Percentiles rank a stretch among this genome's conserved stretches.
Evolutionary conservation across 1,284 basidiomycete species (phyloP).

Genomic region (Phylloboletellus chloephorus): DNA sequence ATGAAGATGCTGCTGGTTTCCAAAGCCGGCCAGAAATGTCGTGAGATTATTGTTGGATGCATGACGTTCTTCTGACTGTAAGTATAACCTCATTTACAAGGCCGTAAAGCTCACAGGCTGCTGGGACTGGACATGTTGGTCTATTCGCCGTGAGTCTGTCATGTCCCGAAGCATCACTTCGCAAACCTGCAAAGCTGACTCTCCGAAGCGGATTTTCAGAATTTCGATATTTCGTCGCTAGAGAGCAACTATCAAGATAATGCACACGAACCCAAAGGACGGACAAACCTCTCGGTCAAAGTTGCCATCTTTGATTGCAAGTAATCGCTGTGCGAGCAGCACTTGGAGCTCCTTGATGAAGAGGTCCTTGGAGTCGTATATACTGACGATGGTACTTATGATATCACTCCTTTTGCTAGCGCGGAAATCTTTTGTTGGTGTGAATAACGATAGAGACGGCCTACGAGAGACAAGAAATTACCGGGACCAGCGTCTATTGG

Average conservation of each 20-base stretch:
- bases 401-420: conserved; percentile 85
- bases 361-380: conserved; percentile 91
- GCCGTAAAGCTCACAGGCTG: conserved; percentile 43
- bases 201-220: conserved; percentile 89
- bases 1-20: conserved; percentile 69
- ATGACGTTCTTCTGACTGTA: conserved; percentile 39
- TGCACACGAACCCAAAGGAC: not conserved
- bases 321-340: conserved; percentile 76
- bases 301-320: conserved; percentile 76
- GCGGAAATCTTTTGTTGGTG: conserved; percentile 63
- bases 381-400: conserved; percentile 90
- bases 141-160: conserved; percentile 85
- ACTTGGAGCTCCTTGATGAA: conserved; percentile 93
- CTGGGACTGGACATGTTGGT: conserved; percentile 77
- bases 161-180: conserved; percentile 97
- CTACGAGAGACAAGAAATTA: conserved; percentile 9
- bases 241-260: conserved; percentile 5
- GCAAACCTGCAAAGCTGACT: conserved; percentile 84
- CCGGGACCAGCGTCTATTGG: conserved; percentile 87
- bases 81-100: conserved; percentile 2
- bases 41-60: conserved; percentile 86
- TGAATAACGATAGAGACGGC: conserved; percentile 6
- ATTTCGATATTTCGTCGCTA: conserved; percentile 89
- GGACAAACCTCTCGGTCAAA: conserved; percentile 73
- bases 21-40: conserved; percentile 88